A percentile compares a stretch with the other conserved stretches of the same genome.
Conservation (phyloP, 1,284 basidiomycete genomes). For the Laetiporus sulphureus region DNA sequence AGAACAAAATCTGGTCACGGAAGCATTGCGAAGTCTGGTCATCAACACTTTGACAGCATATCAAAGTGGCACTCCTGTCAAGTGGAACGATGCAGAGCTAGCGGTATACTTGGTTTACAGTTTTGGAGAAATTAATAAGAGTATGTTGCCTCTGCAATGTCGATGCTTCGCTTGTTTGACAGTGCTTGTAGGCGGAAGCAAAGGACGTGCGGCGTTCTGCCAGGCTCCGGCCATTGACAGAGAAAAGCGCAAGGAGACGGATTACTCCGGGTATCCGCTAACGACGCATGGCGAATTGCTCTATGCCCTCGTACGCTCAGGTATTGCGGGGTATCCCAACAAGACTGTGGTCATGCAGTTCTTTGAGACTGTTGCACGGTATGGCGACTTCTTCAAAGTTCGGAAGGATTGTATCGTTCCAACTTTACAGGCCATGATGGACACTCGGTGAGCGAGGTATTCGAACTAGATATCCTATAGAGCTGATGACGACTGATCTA, state of each 20-base stretch:
- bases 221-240: conserved; percentile 58
- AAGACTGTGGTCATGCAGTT: conserved; percentile 88
- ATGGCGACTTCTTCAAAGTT: conserved; percentile 94
- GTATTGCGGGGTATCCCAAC: conserved; percentile 81
- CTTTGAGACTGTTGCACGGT: conserved; percentile 90
- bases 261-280: conserved; percentile 83
- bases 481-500: conserved; percentile 27
- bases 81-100: conserved; percentile 94
- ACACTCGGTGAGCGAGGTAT: conserved; percentile 50
- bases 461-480: neutral
- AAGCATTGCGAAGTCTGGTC: conserved; percentile 65
- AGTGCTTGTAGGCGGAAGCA: conserved; percentile 46
- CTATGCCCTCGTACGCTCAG: conserved; percentile 77
- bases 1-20: conserved; percentile 76
- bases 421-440: conserved; percentile 86
- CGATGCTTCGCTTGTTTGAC: neutral
- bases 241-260: conserved; percentile 59
- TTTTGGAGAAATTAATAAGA: conserved; percentile 89
- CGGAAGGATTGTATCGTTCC: conserved; percentile 83
- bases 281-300: conserved; percentile 91
- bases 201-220: conserved; percentile 74
- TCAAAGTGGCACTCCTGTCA: conserved; percentile 50
- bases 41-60: conserved; percentile 69
- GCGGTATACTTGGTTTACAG: conserved; percentile 90
- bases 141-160: conserved; percentile 30